Evolutionary conservation across 345 rosid genomes (phyloP).

Genomic region (Syzygium oleosum): DNA sequence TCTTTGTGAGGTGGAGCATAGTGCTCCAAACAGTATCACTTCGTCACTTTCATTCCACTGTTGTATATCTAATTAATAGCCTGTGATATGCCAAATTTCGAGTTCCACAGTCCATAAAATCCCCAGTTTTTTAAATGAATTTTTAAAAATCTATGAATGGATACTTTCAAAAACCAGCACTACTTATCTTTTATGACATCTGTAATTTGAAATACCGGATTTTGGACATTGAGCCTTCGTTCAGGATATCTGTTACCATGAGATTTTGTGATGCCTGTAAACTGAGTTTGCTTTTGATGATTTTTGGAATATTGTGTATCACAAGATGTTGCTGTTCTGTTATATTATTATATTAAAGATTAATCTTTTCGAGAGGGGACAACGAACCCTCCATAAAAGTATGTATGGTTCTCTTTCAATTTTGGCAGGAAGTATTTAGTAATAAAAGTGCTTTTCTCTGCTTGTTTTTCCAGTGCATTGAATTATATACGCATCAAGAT

Average conservation of each 20-base stretch:
- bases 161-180: neutral
- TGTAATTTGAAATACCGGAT: neutral
- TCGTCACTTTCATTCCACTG: neutral
- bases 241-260: neutral
- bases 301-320: neutral
- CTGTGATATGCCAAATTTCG: neutral
- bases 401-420: neutral
- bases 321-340: neutral
- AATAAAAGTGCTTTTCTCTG: neutral
- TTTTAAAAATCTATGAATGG: neutral
- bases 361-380: neutral
- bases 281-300: neutral
- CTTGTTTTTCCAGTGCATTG: conserved; percentile 63
- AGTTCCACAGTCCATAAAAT: neutral
- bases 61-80: neutral
- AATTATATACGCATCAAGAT: conserved; percentile 50
- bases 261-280: neutral
- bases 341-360: neutral
- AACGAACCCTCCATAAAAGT: neutral
- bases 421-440: neutral
- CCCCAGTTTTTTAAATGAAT: neutral
- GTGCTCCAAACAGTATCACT: neutral
- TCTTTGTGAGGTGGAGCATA: neutral
- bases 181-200: neutral
- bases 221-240: neutral